Conservation (phyloP, 2,329 filamentous ascomycete species). For the Talaromyces sp. region DNA sequence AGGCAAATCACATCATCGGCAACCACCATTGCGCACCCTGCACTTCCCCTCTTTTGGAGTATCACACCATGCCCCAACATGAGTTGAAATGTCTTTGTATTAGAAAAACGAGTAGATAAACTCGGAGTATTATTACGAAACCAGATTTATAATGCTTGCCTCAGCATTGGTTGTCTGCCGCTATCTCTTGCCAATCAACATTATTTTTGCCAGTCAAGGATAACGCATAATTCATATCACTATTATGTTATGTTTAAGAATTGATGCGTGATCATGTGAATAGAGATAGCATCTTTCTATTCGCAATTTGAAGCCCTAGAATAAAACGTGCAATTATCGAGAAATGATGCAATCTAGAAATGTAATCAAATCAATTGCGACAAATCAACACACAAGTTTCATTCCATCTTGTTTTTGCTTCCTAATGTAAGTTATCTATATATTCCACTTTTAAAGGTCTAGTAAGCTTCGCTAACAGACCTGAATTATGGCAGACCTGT, state of each 20-base stretch:
- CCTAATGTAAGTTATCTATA: not conserved
- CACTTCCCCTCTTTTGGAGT: not conserved
- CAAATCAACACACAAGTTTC: not conserved
- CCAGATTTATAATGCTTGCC: not conserved
- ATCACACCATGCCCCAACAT: not conserved
- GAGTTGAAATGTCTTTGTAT: not conserved
- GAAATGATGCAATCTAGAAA: not conserved
- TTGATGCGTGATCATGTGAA: too few species aligned
- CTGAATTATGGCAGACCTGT: slow-evolving; percentile 14
- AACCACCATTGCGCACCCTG: slow-evolving; percentile 19
- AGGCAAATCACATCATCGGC: slow-evolving; percentile 26
- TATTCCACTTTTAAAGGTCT: not conserved
- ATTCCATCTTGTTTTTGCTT: not conserved
- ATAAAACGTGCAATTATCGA: not conserved
- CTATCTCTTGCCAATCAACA: not conserved
- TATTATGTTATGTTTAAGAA: too few species aligned
- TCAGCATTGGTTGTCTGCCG: not conserved
- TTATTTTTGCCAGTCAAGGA: not conserved
- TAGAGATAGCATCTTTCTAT: too few species aligned
- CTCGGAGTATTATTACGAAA: not conserved
- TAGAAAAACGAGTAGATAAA: not conserved
- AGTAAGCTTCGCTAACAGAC: slow-evolving; percentile 18
- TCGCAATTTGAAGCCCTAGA: not conserved
- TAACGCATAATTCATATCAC: not conserved
- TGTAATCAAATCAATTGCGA: not conserved